Evolutionary conservation across 768 basidiomycete species (phyloP), one percentile per base, ranked within the genome.

Genomic region (Pleurotus cornucopiae): DNA sequence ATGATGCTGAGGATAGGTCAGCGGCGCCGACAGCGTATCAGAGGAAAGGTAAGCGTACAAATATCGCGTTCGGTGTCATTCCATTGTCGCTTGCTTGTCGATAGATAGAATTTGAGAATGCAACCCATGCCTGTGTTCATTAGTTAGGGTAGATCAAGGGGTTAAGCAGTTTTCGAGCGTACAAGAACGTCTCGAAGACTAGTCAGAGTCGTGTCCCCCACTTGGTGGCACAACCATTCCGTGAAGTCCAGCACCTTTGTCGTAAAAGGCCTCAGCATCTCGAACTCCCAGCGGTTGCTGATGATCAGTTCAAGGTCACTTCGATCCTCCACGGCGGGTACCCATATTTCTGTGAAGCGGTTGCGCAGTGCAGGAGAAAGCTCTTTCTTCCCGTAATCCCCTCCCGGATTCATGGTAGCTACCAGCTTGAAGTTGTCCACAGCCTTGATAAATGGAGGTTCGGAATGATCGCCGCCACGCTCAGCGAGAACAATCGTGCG

Each of bases 281-380:
- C 76, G 49, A 79, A 67, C 45, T 73, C 71, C 93, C 94, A 97
- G 1, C 83, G 77, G 52, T 73, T 80, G 9, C 76, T 71, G 21
- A 98, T 75, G 63, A 99, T 96, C 62, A 90, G 77, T 57, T 83
- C 76, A 5, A 96, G 73, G 66, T 99, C 97, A 4, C 66, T 63
- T 14, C 84, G 77, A 57, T 84, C 77, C 56, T 90, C 84, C 26
- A 98, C 81, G 14, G 85, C 74, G 2, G 96, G 95, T 0, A 99
- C 97, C 96, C 97, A 99, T 30, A 99, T 96, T 69, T 99, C 97
- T 3, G 97, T 99, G 72, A 99, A 99, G 4, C 97, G 85, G 71
- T 98, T 99, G 16, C 97, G 85, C 39, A 99, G 76, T 0, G 97
- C 97, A 30, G 95, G 96, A 1, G 97, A 98, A 2, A 99, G 75